Evolutionary conservation across 805 yeast species (phyloP), one percentile per base, ranked within the genome.

Genomic region (Ogataea naganishii): DNA sequence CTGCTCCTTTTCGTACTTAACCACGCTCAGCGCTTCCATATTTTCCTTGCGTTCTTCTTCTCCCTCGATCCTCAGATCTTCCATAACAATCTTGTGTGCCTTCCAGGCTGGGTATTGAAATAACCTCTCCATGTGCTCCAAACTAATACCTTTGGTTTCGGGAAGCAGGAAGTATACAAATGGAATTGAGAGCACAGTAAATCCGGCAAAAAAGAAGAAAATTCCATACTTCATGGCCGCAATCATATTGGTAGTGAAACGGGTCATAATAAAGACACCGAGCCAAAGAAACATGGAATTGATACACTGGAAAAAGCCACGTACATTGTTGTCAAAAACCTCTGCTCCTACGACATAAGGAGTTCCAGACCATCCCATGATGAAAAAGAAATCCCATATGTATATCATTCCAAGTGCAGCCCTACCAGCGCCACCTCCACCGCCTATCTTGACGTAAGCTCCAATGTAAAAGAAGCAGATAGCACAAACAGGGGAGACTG

Each of bases 381-480:
- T 67, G 38, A 58, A 66, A 27, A 59, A 53, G 22, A 63, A 34
- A 5, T 70, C 63, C 70, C 72, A 66, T 23, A 66, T 53, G 45
- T 65, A 62, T 33, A 64, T 51, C 43, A 65, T 54, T 1, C 63
- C 70, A 30, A 58, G 49, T 14, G 72, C 72, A 12, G 65, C 66
- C 12, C 53, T 46, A 2, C 62, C 62, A 5, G 63, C 63, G 2
- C 58, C 50, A 14, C 49, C 53, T 6, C 42, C 45, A 9, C 33
- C 50, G 8, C 56, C 59, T 7, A 62, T 41, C 35, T 65, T 63
- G 35, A 67, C 45, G 38, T 64, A 69, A 2, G 64, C 65, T 8
- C 72, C 73, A 34, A 69, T 55, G 44, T 66, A 67, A 58, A 62
- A 66, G 54, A 69, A 58, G 33, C 64, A 57, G 13, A 65, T 29